Evolutionary conservation across 2,329 filamentous ascomycete genomes (phyloP).

Genomic region (Penicillium sp.): DNA sequence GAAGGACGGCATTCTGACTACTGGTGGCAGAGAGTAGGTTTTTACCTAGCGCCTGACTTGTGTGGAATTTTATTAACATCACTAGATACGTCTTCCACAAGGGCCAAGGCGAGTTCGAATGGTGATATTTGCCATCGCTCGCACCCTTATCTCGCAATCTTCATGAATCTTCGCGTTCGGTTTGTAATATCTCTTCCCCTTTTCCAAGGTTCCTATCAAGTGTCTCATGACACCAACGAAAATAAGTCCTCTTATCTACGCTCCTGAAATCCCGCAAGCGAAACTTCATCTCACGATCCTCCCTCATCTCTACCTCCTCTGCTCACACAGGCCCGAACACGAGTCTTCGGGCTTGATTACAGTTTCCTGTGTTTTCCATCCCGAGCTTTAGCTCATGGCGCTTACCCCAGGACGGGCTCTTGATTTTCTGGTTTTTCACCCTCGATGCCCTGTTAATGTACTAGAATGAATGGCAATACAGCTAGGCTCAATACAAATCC

Average conservation of each 20-base stretch:
- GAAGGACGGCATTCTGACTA: slow-evolving; percentile 91
- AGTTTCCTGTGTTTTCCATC: slow-evolving; percentile 1
- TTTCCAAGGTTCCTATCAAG: neutral
- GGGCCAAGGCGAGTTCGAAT: slow-evolving; percentile 94
- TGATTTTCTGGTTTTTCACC: slow-evolving; percentile 4
- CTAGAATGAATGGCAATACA: slow-evolving; percentile 22
- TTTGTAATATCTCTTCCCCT: slow-evolving; percentile 17
- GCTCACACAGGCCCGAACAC: neutral
- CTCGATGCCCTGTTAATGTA: slow-evolving; percentile 17
- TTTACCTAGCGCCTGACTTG: neutral
- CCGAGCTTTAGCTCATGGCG: slow-evolving; percentile 20
- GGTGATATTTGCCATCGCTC: slow-evolving; percentile 53
- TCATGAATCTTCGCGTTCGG: slow-evolving; percentile 7
- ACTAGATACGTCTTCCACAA: slow-evolving; percentile 89
- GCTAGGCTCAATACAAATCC: slow-evolving; percentile 8
- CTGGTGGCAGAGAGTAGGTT: slow-evolving; percentile 79
- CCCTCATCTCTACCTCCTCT: neutral
- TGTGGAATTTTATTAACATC: slow-evolving; percentile 23
- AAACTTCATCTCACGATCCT: slow-evolving; percentile 3
- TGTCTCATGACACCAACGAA: slow-evolving; percentile 12
- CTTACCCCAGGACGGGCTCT: slow-evolving; percentile 22
- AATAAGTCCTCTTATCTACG: slow-evolving; percentile 10
- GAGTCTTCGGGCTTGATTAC: slow-evolving; percentile 9
- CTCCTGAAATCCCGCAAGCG: slow-evolving; percentile 15
- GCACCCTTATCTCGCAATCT: slow-evolving; percentile 2